Evolutionary conservation across 805 yeast species (phyloP), one percentile per base, ranked within the genome.

Genomic region (Dipodascus geniculatus): DNA sequence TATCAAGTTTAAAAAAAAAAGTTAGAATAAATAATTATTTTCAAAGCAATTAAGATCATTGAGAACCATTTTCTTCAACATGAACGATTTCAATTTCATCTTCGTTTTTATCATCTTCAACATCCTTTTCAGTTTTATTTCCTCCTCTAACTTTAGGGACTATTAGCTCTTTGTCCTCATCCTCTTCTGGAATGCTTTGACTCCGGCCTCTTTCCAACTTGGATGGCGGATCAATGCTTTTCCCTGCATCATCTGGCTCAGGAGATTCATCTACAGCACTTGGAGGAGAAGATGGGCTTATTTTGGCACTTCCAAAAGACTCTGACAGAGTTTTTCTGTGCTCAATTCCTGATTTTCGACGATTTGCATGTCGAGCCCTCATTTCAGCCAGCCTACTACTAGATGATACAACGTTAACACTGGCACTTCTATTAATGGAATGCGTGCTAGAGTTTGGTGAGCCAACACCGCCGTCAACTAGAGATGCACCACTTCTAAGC

Each of bases 401-500:
- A 38, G 44, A n/a, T 14, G 44, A 14, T 38, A 17, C 14, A 11
- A n/a, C 20, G 14, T 38, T 38, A 38, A 38, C 44, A 38, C 44
- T 38, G 19, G 20, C 44, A 38, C 44, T 38, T 38, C 44, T 38
- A 16, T 38, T 38, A n/a, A 38, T 38, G 20, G 44, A 38, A 17
- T 38, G 4, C 14, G 44, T 38, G 28, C 49, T 47, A 47, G 49
- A 23, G 19, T 23, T 22, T n/a, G 19, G 48, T 20, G 19, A n/a
- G 22, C 11, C 4, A 20, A 4, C 14, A 8, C 42, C 17, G 3
- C 49, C 55, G 22, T 55, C 55, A 23, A 48, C 48, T 51, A 54
- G 58, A 16, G 55, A 24, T 35, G n/a, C 51, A 11, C 67, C 64
- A 4, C 74, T 73, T 61, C 90, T 71, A 22, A 85, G 68, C 60